A percentile compares a stretch with the other conserved stretches of the same genome.
These are phyloP conservation scores for Suillus clintonianus DNA, from an alignment of 768 basidiomycete species.

Conservation along the genomic window DNA sequence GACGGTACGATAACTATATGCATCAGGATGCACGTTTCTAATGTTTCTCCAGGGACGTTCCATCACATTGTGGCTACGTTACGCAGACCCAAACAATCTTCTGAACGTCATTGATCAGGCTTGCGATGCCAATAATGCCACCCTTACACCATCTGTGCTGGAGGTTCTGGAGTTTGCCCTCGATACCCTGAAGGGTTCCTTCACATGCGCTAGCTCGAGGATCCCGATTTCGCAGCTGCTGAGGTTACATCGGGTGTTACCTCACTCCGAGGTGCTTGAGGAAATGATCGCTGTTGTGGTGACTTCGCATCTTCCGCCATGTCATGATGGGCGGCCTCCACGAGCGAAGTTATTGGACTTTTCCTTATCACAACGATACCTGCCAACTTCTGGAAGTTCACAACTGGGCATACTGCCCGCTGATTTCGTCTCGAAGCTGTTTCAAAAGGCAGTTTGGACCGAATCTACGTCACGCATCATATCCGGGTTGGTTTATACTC, in stretches of 20 bases:
- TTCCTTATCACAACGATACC: slow-evolving; percentile 2
- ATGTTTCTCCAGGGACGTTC: slow-evolving; percentile 6
- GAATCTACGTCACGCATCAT: slow-evolving; percentile 46
- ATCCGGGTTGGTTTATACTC: slow-evolving; percentile 43
- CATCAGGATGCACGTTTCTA: not conserved
- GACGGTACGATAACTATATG: not conserved
- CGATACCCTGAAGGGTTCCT: slow-evolving; percentile 21
- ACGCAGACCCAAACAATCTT: slow-evolving; percentile 44
- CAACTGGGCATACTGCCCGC: slow-evolving; percentile 11
- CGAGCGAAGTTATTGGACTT: slow-evolving; percentile 7
- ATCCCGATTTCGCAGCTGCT: slow-evolving; percentile 41
- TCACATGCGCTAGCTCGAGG: not conserved
- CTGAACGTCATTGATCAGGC: slow-evolving; percentile 44
- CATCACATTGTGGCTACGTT: slow-evolving; percentile 55
- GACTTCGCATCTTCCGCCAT: slow-evolving; percentile 33
- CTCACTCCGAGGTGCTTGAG: slow-evolving; percentile 43
- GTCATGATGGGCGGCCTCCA: slow-evolving; percentile 25
- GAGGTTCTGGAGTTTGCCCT: slow-evolving; percentile 41
- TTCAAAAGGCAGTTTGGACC: slow-evolving; percentile 46
- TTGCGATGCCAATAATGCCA: slow-evolving; percentile 5
- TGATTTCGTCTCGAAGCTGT: slow-evolving; percentile 36
- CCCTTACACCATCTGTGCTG: slow-evolving; percentile 25
- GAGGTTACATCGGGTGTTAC: slow-evolving; percentile 35
- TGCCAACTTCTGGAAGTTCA: not conserved
- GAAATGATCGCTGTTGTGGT: slow-evolving; percentile 47